Base-by-base conservation (phyloP, 2,329 filamentous ascomycete species). In the Dothidotthia symphoricarpi region DNA sequence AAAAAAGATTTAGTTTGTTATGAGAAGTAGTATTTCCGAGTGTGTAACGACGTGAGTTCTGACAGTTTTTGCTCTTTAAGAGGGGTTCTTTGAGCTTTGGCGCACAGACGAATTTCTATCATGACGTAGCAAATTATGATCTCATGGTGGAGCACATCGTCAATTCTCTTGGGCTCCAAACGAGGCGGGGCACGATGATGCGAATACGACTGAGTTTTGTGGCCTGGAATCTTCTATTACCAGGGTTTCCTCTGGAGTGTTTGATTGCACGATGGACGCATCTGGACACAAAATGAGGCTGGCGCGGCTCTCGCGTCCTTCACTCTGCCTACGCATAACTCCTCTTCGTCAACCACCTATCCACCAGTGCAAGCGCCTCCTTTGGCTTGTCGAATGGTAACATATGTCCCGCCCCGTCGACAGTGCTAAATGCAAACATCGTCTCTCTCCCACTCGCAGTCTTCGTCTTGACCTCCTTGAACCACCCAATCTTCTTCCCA, bases 381-480 rank as follows among this genome's bases (percentile, higher is more conserved):
- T 52, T 53, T 3, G 59, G 58, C 39, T 62, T 63, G 33, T 65
- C 50, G 31, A 54, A 61, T 19, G 61, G 61, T 8, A 72, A 69
- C 59, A 71, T 59, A 44, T 74, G 70, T 3, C 71, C 70, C 3
- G 67, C 63, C 9, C 61, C 59, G 50, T 72, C 59, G 3, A 73
- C 55, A 2, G 62, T 66, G 10, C 49, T 54, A 31, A 65, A 57
- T 3, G 61, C 59, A 53, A 67, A 64, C 3, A 59, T 63, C 16
- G 55, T 61, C 27, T 56, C 42, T 36, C 50, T 58, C 8, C 59
- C 57, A 37, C 52, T 54, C 15, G 34, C 33, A 26, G 56, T 61
- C 41, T 43, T 47, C 6, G 50, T 47, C 49, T 57, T 64, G 16
- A 64, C 59, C 34, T 64, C 56, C 41, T 63, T 66, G 41, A 56